Evolutionary conservation across 805 yeast species (phyloP), one percentile per base, ranked within the genome.

Genomic region (Naumovozyma castellii): DNA sequence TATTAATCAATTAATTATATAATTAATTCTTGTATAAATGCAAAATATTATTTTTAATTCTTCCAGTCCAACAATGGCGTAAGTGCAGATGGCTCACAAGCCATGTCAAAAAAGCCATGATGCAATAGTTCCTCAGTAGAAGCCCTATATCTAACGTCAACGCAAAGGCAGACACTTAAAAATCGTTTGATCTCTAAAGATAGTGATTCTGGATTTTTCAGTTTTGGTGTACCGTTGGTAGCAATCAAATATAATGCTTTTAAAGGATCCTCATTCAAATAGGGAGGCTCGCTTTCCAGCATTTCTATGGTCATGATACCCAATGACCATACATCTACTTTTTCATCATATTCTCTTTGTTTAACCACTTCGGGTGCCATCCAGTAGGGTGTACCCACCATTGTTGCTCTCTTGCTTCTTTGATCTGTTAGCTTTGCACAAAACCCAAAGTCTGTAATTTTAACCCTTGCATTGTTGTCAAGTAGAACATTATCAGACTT

Each of bases 341-440:
- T 88, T 41, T 94, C 94, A 42, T 94, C 98, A 56, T 92, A 92
- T 54, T 88, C 97, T 59, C 87, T 86, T 47, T 94, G 81, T 41
- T 87, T 80, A 18, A 92, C 97, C 38, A 92, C 97, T 62, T 92
- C 99, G 1, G 99, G 99, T 0, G 99, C 99, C 99, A 92, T 92
- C 99, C 99, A 92, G 59, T 92, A 92, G 12, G 99, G 98, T 0
- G 99, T 92, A 28, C 99, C 99, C 15, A 92, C 99, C 94, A 92
- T 84, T 2, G 99, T 92, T 5, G 96, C 94, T 56, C 99, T 78
- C 60, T 90, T 88, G 39, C 83, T 76, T 58, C 84, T 81, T 48
- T 78, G 77, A 41, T 83, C 88, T 13, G 85, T 84, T 49, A 84
- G 65, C 62, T 87, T 94, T 0, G 98, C 99, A 66, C 98, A 92